A percentile compares a stretch with the other conserved stretches of the same genome.
Conservation (phyloP, 768 basidiomycete species). For the Tremella yokohamensis region DNA sequence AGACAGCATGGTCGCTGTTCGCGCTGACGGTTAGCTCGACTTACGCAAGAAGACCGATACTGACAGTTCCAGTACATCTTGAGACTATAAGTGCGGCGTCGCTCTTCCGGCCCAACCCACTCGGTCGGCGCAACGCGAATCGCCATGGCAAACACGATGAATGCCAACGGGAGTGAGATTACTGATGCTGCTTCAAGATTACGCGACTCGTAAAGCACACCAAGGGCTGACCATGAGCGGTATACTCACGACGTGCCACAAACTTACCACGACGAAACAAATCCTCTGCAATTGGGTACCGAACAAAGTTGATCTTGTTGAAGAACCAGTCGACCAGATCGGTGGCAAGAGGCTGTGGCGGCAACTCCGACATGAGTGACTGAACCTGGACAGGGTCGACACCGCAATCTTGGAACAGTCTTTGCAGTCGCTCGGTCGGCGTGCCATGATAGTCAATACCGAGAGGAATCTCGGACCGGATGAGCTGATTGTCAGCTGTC, state of each 20-base stretch:
- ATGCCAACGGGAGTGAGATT: slow-evolving; percentile 70
- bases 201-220: slow-evolving; percentile 14
- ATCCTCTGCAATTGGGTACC: slow-evolving; percentile 80
- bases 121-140: slow-evolving; percentile 79
- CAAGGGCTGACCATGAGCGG: slow-evolving; percentile 8
- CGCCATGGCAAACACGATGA: slow-evolving; percentile 82
- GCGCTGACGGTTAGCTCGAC: slow-evolving; percentile 56
- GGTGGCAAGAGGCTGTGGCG: slow-evolving; percentile 66
- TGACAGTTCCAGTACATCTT: slow-evolving; percentile 92
- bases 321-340: slow-evolving; percentile 69
- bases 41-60: slow-evolving; percentile 45
- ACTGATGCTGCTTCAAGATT: slow-evolving; percentile 68
- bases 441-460: slow-evolving; percentile 36
- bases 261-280: slow-evolving; percentile 61
- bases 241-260: not conserved
- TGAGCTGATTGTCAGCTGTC: slow-evolving; percentile 16
- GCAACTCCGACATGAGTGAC: slow-evolving; percentile 82
- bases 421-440: slow-evolving; percentile 70
- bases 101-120: slow-evolving; percentile 70
- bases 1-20: slow-evolving; percentile 77
- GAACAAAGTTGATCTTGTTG: slow-evolving; percentile 74
- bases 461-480: slow-evolving; percentile 23
- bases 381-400: slow-evolving; percentile 84
- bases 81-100: slow-evolving; percentile 68
- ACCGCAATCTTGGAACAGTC: slow-evolving; percentile 83